phyloP scores from a whole-genome alignment of 257 asterid species.

The Jacaranda mimosifolia region DNA sequence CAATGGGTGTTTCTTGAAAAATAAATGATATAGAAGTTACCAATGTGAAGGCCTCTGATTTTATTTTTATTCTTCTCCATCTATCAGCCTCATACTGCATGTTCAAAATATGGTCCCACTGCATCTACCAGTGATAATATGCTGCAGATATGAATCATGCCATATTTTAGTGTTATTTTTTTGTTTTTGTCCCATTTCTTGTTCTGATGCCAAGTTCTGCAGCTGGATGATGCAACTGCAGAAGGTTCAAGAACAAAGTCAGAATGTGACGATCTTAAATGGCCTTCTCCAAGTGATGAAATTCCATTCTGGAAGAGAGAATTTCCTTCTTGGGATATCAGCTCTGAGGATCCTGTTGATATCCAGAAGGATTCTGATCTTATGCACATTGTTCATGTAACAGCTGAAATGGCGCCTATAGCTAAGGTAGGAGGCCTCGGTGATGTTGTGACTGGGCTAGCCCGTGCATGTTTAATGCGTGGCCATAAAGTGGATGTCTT shows the following conservation, averaged over 20 bases:
- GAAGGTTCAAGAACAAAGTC: constrained; percentile 45
- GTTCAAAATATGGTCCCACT: neutral
- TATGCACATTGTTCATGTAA: constrained; percentile 73
- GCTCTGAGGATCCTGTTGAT: constrained; percentile 41
- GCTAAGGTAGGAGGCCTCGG: constrained; percentile 96
- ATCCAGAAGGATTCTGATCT: constrained; percentile 67
- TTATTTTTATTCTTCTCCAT: neutral
- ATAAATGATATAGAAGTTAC: neutral
- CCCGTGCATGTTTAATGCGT: constrained; percentile 70
- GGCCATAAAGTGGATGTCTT: constrained; percentile 83
- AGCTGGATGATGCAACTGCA: constrained; percentile 52
- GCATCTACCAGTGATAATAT: constrained; percentile 9
- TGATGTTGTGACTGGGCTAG: constrained; percentile 87
- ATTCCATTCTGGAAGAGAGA: constrained; percentile 81
- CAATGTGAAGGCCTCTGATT: neutral
- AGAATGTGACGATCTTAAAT: constrained; percentile 44
- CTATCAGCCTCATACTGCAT: constrained; percentile 18
- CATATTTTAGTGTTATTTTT: constrained; percentile 3
- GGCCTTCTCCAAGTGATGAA: constrained; percentile 89
- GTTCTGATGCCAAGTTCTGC: constrained; percentile 41
- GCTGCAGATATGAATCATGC: neutral
- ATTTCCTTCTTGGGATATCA: constrained; percentile 66
- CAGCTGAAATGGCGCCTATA: constrained; percentile 93
- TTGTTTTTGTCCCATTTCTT: constrained; percentile 28
- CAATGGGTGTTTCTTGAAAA: constrained; percentile 18